Base-by-base conservation (phyloP, 441 rosid genomes). In the Erodium texanum region DNA sequence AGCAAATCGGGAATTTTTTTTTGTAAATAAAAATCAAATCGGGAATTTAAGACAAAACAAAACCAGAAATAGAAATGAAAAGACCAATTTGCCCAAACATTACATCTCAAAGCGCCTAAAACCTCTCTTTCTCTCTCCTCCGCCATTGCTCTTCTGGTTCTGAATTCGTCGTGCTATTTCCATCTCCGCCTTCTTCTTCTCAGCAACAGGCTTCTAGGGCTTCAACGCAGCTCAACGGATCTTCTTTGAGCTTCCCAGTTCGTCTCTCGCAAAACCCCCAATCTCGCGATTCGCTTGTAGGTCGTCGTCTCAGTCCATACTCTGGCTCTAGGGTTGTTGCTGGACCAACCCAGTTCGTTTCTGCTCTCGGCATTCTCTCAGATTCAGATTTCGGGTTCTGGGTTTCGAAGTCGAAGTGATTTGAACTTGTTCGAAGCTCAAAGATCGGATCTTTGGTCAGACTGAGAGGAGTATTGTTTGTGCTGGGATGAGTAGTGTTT, bases 401-500 rank as follows among this genome's bases (percentile, higher is more conserved):
- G 62, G 62, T 56, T 56, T 56, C 12, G 62, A 9, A 9, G 2
- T 56, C 20, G 62, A 8, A 56, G 62, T 56, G 8, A 2, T 22
- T 56, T 8, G 62, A 20, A 9, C 24, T 56, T 20, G 62, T 20
- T 56, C 20, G 23, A 0, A 9, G 62, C 7, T 56, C 24, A 20
- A 20, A 56, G 62, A 22, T 56, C 62, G 62, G 18, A 56, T 1
- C 61, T 54, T 54, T 54, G 61, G 61, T 54, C 29, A 10, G 7
- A 9, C 22, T 20, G 29, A 27, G 29, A 27, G 29, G 29, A 27
- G 29, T 2, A 3, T 54, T 54, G 23, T 18, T 54, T 1, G 59
- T 16, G 5, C 24, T 56, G 23, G 62, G 80, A 92, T 92, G 98
- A 89, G 85, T 90, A 90, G 86, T 78, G 86, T 85, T 29, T 93